These are phyloP conservation scores for Penicillium daleae DNA, from an alignment of 495 filamentous ascomycete genomes.

Conservation along the genomic window DNA sequence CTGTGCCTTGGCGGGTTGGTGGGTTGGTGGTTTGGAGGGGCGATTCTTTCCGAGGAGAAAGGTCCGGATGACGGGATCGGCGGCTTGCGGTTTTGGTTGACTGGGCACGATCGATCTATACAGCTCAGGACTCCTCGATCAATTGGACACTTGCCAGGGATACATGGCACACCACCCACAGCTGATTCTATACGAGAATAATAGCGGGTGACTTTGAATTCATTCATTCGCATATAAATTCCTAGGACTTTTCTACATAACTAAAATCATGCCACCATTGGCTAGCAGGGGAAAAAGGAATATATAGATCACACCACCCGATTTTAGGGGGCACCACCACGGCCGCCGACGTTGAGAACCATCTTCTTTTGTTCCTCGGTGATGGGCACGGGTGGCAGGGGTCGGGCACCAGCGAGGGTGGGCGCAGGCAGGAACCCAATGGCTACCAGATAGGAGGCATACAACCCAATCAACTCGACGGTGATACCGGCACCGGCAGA, in stretches of 20 bases:
- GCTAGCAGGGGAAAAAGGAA: not conserved
- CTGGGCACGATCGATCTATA: slow-evolving; percentile 4
- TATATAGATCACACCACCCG: slow-evolving; percentile 4
- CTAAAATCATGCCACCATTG: not conserved
- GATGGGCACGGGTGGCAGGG: slow-evolving; percentile 52
- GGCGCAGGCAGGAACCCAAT: slow-evolving; percentile 73
- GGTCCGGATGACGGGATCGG: slow-evolving; percentile 9
- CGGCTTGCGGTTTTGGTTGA: slow-evolving; percentile 15
- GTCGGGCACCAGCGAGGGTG: slow-evolving; percentile 42
- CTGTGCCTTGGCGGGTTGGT: not conserved
- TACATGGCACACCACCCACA: not conserved
- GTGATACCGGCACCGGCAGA: slow-evolving; percentile 65
- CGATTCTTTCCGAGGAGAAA: slow-evolving; percentile 14
- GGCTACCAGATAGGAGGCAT: slow-evolving; percentile 70
- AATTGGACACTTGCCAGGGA: not conserved
- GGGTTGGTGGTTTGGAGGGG: slow-evolving; percentile 1
- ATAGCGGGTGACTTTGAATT: not conserved
- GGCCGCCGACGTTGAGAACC: slow-evolving; percentile 51
- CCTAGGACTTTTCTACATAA: not conserved
- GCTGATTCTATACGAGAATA: not conserved
- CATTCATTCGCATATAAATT: slow-evolving; percentile 7
- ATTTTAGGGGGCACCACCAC: slow-evolving; percentile 42
- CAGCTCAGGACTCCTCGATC: too few species aligned
- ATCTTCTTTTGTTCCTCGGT: slow-evolving; percentile 57
- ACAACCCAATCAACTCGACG: slow-evolving; percentile 71